A percentile compares a stretch with the other conserved stretches of the same genome.
Conservation (phyloP, 1,284 basidiomycete genomes). For the Fomitopsis palustris region DNA sequence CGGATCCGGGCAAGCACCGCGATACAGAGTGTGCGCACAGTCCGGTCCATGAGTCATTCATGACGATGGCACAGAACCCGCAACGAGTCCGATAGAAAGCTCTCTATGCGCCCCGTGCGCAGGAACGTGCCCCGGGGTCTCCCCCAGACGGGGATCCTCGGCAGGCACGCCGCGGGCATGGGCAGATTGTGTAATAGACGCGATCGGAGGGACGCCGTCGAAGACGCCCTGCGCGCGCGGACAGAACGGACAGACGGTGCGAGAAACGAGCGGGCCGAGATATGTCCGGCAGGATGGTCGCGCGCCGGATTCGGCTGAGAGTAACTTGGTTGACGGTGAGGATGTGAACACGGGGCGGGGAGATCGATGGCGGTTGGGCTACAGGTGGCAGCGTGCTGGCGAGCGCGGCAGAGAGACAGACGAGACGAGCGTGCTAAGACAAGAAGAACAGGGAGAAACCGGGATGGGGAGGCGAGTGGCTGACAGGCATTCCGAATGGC, state of each 20-base stretch:
- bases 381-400: not conserved
- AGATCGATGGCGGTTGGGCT: not conserved
- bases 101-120: not conserved
- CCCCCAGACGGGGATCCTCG: not conserved
- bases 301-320: not conserved
- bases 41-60: not conserved
- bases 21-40: not conserved
- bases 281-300: not conserved
- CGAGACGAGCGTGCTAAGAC: not conserved
- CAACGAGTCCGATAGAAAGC: not conserved
- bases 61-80: not conserved
- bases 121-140: not conserved
- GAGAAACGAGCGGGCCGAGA: not conserved
- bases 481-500: not conserved
- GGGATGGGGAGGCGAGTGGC: not conserved
- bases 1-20: not conserved
- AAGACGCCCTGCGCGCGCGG: not conserved
- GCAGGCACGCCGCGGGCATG: not conserved
- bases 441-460: not conserved
- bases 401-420: not conserved
- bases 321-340: not conserved
- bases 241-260: not conserved
- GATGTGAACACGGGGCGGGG: not conserved
- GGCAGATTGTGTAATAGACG: not conserved
- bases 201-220: too few relatives aligned